Evolutionary conservation across 2,329 filamentous ascomycete genomes (phyloP), one percentile per base, ranked within the genome.

Genomic region (Colletotrichum viniferum): DNA sequence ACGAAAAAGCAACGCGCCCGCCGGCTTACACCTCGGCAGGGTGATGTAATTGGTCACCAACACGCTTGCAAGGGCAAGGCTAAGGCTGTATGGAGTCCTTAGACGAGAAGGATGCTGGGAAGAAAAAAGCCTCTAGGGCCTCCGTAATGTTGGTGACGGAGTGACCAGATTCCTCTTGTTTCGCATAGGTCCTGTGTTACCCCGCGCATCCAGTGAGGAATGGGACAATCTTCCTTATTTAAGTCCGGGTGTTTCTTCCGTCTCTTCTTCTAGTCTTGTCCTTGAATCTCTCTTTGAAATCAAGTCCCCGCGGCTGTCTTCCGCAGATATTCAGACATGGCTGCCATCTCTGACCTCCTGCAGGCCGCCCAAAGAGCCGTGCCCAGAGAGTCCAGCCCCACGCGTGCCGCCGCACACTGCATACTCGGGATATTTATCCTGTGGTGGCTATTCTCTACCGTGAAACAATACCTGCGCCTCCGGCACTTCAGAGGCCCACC

Each of bases 401-500:
- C 52, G 5, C 43, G 24, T n/a, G 30, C 34, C 21, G 48, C 34
- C 32, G 52, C 48, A 18, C 7, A 34, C 48, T 30, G 28, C 32
- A 28, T 34, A 10, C 7, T 68, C 16, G 55, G 63, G n/a, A 21
- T 43, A 10, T 4, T 81, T 77, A 77, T 77, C 65, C 2, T 64
- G 13, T 32, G 32, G n/a, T 30, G 63, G 52, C 16, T 69, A 2
- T 18, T 76, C 14, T 79, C 78, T 9, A 80, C 77, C 9, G 78
- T 77, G 58, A 77, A 69, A 12, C 79, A 81, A 28, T 87, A 85
- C 77, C 80, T 73, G 34, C 82, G 85, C 32, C 82, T 88, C 12
- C 82, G 84, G 14, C 82, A 86, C 72, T 81, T 87, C 66, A 82
- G 82, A 7, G 86, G 86, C 0, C 86, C 86, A 6, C 77, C 77